Evolutionary conservation across 2,329 filamentous ascomycete genomes (phyloP).

Genomic region (Rhytidhysteron rufulum): DNA sequence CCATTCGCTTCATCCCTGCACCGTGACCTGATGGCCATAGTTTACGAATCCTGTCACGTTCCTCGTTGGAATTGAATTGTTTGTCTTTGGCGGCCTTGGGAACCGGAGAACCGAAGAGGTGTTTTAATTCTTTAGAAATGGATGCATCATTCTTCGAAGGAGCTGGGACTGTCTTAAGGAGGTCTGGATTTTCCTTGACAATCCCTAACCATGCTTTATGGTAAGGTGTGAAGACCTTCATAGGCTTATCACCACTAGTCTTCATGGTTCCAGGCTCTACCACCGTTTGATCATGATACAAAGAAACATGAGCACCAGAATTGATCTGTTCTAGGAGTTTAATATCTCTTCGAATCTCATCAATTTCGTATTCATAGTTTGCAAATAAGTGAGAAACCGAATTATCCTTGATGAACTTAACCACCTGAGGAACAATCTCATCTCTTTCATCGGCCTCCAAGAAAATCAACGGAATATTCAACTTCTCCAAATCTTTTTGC

Average conservation of each 20-base stretch:
- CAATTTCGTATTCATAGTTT: conserved; percentile 46
- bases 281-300: conserved; percentile 49
- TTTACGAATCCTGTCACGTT: conserved; percentile 37
- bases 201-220: conserved; percentile 45
- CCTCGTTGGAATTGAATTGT: conserved; percentile 35
- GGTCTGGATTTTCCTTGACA: conserved; percentile 39
- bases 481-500: conserved; percentile 44
- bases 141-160: conserved; percentile 38
- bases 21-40: conserved; percentile 45
- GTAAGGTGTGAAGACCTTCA: conserved; percentile 52
- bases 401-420: conserved; percentile 43
- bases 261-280: conserved; percentile 44
- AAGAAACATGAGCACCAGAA: conserved; percentile 37
- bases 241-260: conserved; percentile 42
- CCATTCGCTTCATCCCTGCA: conserved; percentile 39
- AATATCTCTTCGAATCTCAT: conserved; percentile 45
- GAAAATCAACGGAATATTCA: conserved; percentile 48
- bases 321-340: conserved; percentile 37
- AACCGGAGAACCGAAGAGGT: conserved; percentile 27
- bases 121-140: conserved; percentile 23
- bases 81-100: conserved; percentile 40
- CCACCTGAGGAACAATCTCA: conserved; percentile 39
- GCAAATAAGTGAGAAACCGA: conserved; percentile 46
- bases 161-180: conserved; percentile 40
- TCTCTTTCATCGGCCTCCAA: conserved; percentile 40